Percentiles rank a stretch among this genome's conserved stretches.
Conservation (phyloP, 805 yeast species). For the Yamadazyma takamatsuzukensis region DNA sequence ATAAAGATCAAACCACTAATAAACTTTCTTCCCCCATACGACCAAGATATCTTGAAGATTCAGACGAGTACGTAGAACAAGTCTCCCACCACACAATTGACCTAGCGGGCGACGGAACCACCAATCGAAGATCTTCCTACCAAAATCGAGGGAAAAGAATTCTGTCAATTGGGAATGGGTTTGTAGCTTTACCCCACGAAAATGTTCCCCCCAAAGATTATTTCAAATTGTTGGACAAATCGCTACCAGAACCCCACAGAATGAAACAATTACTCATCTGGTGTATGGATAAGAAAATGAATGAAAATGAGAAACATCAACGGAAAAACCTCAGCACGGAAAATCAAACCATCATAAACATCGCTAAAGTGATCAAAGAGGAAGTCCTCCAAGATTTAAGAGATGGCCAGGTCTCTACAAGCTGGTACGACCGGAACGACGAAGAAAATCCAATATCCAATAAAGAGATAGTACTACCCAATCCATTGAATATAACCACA, state of each 20-base stretch:
- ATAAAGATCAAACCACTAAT: slow-evolving; percentile 1
- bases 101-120: slow-evolving; percentile 14
- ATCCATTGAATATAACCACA: slow-evolving; percentile 58
- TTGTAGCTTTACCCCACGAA: slow-evolving; percentile 61
- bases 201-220: slow-evolving; percentile 53
- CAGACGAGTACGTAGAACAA: slow-evolving; percentile 27
- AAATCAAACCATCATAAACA: slow-evolving; percentile 41
- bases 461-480: slow-evolving; percentile 44
- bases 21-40: slow-evolving; percentile 14
- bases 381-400: slow-evolving; percentile 57
- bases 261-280: slow-evolving; percentile 68
- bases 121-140: slow-evolving; percentile 47
- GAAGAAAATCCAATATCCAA: slow-evolving; percentile 20
- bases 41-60: slow-evolving; percentile 12
- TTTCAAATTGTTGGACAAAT: slow-evolving; percentile 58
- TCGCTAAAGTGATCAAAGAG: slow-evolving; percentile 63
- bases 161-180: slow-evolving; percentile 74
- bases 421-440: slow-evolving; percentile 58
- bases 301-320: slow-evolving; percentile 20
- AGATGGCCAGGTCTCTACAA: slow-evolving; percentile 57
- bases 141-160: slow-evolving; percentile 65
- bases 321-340: slow-evolving; percentile 25
- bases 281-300: slow-evolving; percentile 55
- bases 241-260: slow-evolving; percentile 67
- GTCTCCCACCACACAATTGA: slow-evolving; percentile 25